These are phyloP conservation scores for Chaetoceros tenuissimus DNA, from an alignment of 108 stramenopile species.

Conservation along the genomic window DNA sequence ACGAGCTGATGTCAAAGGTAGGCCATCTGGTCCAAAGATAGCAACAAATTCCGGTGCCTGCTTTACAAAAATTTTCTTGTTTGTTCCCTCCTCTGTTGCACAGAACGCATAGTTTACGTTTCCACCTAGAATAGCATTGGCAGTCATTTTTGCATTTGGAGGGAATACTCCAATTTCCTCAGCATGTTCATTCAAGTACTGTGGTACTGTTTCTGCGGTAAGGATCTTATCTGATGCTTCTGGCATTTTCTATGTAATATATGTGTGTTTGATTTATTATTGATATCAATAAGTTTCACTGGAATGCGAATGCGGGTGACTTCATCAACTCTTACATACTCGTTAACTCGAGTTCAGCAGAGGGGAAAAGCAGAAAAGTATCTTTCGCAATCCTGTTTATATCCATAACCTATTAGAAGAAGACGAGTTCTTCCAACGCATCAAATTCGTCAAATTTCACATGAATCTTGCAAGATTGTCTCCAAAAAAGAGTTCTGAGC, in stretches of 20 bases:
- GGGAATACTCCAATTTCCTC: constrained; percentile 32
- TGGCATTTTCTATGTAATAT: constrained; percentile 9
- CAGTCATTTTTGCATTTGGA: constrained; percentile 26
- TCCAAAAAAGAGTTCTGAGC: no score
- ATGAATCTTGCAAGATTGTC: no score
- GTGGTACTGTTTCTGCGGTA: constrained; percentile 52
- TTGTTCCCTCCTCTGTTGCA: constrained; percentile 22
- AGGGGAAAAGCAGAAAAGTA: no score
- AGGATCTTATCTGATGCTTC: constrained; percentile 25
- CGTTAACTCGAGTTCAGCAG: no score
- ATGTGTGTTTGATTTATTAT: no score
- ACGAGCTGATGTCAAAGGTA: constrained; percentile 55
- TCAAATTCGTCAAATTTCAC: no score
- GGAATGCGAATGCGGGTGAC: no score
- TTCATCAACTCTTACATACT: no score
- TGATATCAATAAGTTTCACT: no score
- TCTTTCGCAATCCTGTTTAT: no score
- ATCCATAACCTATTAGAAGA: no score
- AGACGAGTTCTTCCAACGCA: no score
- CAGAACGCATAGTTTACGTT: constrained; percentile 84
- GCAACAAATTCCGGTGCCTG: constrained; percentile 82
- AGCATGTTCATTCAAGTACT: constrained; percentile 39
- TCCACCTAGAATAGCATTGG: constrained; percentile 57
- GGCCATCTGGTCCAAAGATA: constrained; percentile 67
- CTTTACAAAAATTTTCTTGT: constrained; percentile 60